Evolutionary conservation across 495 filamentous ascomycete species (phyloP).

Genomic region (Mytilinidion resinicola): DNA sequence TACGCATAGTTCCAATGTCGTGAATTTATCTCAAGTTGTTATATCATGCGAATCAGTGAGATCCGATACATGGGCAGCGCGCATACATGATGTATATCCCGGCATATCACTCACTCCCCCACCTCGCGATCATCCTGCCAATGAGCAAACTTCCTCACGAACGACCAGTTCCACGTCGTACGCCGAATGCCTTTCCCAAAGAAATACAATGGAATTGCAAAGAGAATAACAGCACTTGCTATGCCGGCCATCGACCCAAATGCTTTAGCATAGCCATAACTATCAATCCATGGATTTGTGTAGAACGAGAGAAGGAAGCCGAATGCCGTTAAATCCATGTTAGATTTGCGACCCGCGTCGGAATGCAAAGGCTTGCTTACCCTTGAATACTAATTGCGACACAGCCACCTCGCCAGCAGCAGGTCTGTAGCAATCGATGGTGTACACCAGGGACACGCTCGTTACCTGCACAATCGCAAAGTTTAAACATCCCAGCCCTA

Average conservation of each 20-base stretch:
- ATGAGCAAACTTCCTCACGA: conserved; percentile 25
- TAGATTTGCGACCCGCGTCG: neutral
- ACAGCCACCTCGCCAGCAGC: conserved; percentile 49
- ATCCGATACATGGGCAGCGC: no score
- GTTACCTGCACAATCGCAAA: conserved; percentile 41
- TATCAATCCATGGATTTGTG: conserved; percentile 52
- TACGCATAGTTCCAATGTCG: no score
- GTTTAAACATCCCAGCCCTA: conserved; percentile 39
- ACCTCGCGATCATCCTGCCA: conserved; percentile 1
- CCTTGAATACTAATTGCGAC: conserved; percentile 49
- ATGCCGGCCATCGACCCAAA: conserved; percentile 52
- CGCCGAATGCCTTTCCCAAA: conserved; percentile 46
- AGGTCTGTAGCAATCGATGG: conserved; percentile 51
- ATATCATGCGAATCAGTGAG: no score
- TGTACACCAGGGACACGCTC: conserved; percentile 49
- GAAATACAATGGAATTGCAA: conserved; percentile 41
- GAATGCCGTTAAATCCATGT: conserved; percentile 38
- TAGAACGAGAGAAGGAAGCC: conserved; percentile 56
- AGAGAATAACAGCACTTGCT: conserved; percentile 38
- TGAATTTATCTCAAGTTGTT: no score
- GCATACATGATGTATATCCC: no score
- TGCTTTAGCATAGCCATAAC: conserved; percentile 45
- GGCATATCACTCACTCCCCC: neutral
- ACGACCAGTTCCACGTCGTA: conserved; percentile 42
- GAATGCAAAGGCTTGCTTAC: conserved; percentile 16